These are phyloP conservation scores for Pseudohalonectria lignicola DNA, from an alignment of 2,329 filamentous ascomycete species.

Conservation along the genomic window DNA sequence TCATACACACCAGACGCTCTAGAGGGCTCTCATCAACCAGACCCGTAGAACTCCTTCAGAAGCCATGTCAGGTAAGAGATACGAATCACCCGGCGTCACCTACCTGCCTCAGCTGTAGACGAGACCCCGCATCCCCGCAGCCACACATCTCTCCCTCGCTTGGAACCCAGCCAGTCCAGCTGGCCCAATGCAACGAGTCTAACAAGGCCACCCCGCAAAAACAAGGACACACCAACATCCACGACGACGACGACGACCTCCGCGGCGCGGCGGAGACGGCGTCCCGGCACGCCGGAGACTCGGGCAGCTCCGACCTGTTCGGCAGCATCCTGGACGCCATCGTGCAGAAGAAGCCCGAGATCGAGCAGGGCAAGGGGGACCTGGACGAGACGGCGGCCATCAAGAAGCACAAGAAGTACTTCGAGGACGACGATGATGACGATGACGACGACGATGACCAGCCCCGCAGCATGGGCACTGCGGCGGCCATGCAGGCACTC, in stretches of 20 bases:
- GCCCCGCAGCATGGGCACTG: slow-evolving; percentile 46
- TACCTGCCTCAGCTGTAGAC: too few species aligned
- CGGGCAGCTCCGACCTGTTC: slow-evolving; percentile 37
- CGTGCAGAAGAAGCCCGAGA: slow-evolving; percentile 34
- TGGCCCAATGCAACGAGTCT: too few species aligned
- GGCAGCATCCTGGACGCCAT: slow-evolving; percentile 34
- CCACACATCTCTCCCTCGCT: too few species aligned
- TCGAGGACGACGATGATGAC: slow-evolving; percentile 40
- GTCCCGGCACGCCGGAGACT: slow-evolving; percentile 28
- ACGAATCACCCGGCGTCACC: too few species aligned
- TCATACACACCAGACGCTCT: too few species aligned
- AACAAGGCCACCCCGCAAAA: too few species aligned
- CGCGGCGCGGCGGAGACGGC: slow-evolving; percentile 36
- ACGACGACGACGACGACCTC: slow-evolving; percentile 35
- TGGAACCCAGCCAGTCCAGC: too few species aligned
- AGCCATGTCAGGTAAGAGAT: too few species aligned
- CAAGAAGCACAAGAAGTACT: slow-evolving; percentile 65
- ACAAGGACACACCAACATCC: slow-evolving; percentile 4
- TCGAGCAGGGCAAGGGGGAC: slow-evolving; percentile 33
- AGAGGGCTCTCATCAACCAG: too few species aligned
- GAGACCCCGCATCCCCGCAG: too few species aligned
- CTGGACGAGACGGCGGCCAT: slow-evolving; percentile 55
- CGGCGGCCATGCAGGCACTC: slow-evolving; percentile 71
- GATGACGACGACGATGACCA: slow-evolving; percentile 32
- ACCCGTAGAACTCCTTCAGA: too few species aligned